Evolutionary conservation across 225 moss, liverwort and hornwort species (phyloP), one percentile per base, ranked within the genome.

Genomic region (Bryoerythrophyllum caledonicum): DNA sequence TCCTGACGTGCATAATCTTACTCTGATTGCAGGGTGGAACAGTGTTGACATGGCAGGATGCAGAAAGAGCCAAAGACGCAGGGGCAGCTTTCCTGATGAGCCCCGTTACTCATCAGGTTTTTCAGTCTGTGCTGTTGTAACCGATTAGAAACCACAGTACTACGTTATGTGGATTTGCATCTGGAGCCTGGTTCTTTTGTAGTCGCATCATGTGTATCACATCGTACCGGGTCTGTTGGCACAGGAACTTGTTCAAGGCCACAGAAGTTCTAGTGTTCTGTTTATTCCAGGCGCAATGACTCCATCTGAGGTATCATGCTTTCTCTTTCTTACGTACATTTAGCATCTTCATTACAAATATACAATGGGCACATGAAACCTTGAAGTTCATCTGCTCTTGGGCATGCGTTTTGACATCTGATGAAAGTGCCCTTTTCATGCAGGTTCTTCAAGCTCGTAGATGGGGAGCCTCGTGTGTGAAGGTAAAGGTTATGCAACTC

Each of bases 221-320:
- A 65, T 71, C 28, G 71, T 41, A 61, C 25, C 34, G 40, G 43
- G 67, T 43, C 38, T 78, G 44, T 26, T 68, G 67, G 19, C 78
- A 80, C 57, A 95, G 94, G 81, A 86, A 56, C 79, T 91, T 34
- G 73, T 93, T 55, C 41, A 49, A 67, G 80, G 55, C 32, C 84
- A 93, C 67, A 80, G 49, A 38, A 74, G 83, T 51, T 90, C 86
- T 61, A 78, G 78, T 38, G 85, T 91, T 43, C 78, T 92, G 67
- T 89, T 88, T 68, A 81, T 93, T 64, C 93, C 96, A 34, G 90
- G 93, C 49, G 86, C 84, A n/a, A 90, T 89, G 93, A 88, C 86
- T 76, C 88, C 90, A 62, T 89, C 83, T 57, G 90, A 93, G 91
- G 96, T 96, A 58, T n/a, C 75, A 56, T 66, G 20, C 6, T 68